These are phyloP conservation scores for Mycena sanguinolenta DNA, from an alignment of 768 basidiomycete species.

Conservation along the genomic window DNA sequence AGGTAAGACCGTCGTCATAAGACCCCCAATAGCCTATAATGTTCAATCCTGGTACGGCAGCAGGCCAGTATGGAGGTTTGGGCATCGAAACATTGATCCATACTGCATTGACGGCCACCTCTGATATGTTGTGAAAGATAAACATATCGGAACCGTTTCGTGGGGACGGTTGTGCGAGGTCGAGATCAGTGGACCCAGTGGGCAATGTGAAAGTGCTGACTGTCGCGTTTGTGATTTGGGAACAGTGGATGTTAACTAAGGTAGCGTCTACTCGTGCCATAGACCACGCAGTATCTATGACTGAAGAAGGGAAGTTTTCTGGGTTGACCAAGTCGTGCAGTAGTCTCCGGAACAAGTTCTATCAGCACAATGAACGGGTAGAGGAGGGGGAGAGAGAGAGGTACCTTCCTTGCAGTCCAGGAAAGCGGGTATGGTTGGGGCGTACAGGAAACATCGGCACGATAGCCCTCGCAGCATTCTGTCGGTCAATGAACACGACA, in stretches of 20 bases:
- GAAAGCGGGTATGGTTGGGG: slow-evolving; percentile 26
- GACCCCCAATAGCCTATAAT: slow-evolving; percentile 22
- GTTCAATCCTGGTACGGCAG: slow-evolving; percentile 5
- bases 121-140: neutral
- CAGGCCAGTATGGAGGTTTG: slow-evolving; percentile 18
- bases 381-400: neutral
- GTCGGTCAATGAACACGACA: neutral
- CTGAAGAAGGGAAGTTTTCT: neutral
- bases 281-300: neutral
- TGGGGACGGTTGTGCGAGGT: slow-evolving; percentile 23
- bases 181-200: slow-evolving; percentile 12
- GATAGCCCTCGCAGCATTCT: slow-evolving; percentile 29
- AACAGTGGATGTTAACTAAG: slow-evolving; percentile 25
- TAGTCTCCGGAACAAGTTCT: slow-evolving; percentile 4
- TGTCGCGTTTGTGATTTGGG: slow-evolving; percentile 24
- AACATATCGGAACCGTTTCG: neutral
- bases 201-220: slow-evolving; percentile 26
- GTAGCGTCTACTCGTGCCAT: slow-evolving; percentile 21
- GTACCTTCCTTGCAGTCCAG: slow-evolving; percentile 31
- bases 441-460: slow-evolving; percentile 19
- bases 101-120: neutral
- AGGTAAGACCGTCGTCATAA: too few relatives aligned
- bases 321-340: slow-evolving; percentile 26
- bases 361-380: neutral
- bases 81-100: slow-evolving; percentile 33